Evolutionary conservation across 257 asterid genomes (phyloP), one percentile per base, ranked within the genome.

Genomic region (Gynochthodes officinalis): DNA sequence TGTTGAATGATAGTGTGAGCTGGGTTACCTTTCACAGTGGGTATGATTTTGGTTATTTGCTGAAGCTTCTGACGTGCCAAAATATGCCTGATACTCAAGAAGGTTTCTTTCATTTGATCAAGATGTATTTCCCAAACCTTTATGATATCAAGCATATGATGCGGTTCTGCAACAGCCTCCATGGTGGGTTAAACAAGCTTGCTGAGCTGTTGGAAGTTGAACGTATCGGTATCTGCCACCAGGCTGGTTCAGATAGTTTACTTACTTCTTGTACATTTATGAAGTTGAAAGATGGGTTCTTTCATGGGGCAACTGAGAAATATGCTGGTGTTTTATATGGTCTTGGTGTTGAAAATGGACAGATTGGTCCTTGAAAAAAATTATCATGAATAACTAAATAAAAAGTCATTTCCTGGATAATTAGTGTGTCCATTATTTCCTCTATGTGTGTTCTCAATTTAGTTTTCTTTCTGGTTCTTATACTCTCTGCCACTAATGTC

Each of bases 231-330:
- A 76, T 68, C 67, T 64, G 78, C 70, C 86, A 82, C 72, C 86
- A 82, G 67, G 84, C 86, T 70, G 86, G 86, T 70, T 82, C 86
- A 0, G 84, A 82, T 70, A 82, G 86, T 71, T 54, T 82, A 64
- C 84, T 82, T 23, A 79, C 86, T 39, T 76, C 78, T 70, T 70
- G 70, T 79, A 76, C 84, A 59, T 82, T 82, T 71, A 13, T 82
- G 70, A 79, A 73, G 77, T 57, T 82, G 78, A 82, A 74, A 82
- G 65, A 68, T 60, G 16, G 13, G 33, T 66, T 74, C 84, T 79
- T 82, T 74, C 66, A 55, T 59, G 80, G 80, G 43, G 57, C 71
- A 13, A 68, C 68, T 27, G 80, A 70, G 73, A 82, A 54, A 60
- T 76, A 76, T 76, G 83, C 79, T 30, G 83, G 83, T 60, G 86